Base-by-base conservation (phyloP, 768 basidiomycete genomes). In the Termitomyces sp. region DNA sequence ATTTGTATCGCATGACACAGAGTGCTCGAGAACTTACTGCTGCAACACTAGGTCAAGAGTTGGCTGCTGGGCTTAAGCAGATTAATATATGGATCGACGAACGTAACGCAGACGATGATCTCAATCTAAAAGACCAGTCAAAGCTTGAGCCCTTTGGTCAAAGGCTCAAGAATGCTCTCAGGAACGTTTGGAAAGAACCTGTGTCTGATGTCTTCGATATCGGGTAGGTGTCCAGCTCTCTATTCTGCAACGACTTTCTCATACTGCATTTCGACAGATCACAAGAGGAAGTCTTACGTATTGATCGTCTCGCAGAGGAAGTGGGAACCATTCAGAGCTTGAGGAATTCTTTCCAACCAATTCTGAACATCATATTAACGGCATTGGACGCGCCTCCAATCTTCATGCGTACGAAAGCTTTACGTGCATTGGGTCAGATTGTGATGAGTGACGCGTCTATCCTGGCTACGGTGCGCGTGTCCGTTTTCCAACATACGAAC, bases 371-470 rank as follows among this genome's bases (percentile, higher is more conserved):
- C 40, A 86, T 97, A 36, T 71, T 98, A 20, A 76, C 80, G 57
- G 86, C 94, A 2, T 80, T 96, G 63, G 93, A 96, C 67, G 91
- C 92, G 0, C 84, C 91, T 4, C 85, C 88, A 4, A 94, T 98
- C 32, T 94, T 92, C 67, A 91, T 96, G 81, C 86, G 97, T 37
- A 96, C 95, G 0, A 98, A 98, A 72, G 96, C 96, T 0, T 77
- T 99, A 36, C 84, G 91, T 56, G 95, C 93, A 0, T 79, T 98
- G 4, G 92, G 94, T 4, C 87, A 93, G 68, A 91, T 98, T 52
- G 86, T 98, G 38, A 92, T 87, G 0, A 91, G 90, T 62, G 97
- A 98, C 73, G 86, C 95, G 0, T 86, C 83, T 14, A 87, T 97
- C 20, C 80, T 99, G 31, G 81, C 86, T 1, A 78, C 84, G 40